Conservation (phyloP, 1,139 yeast genomes). For the Yamadazyma oceani region DNA sequence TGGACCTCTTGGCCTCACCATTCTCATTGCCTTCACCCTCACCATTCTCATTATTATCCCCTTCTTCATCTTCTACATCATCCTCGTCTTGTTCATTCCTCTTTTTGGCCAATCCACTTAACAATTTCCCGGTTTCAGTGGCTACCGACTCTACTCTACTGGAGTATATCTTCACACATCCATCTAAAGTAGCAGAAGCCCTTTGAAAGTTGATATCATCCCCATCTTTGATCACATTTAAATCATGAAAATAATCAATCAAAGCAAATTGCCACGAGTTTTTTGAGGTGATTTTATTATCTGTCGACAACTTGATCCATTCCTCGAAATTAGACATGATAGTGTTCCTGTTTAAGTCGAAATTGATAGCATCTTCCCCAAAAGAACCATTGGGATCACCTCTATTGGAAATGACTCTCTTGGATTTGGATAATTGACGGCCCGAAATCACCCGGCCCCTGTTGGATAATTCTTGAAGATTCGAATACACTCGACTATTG, state of each 20-base stretch:
- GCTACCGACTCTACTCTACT: slow-evolving; percentile 87
- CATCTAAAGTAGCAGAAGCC: slow-evolving; percentile 40
- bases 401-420: slow-evolving; percentile 21
- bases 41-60: slow-evolving; percentile 17
- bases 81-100: slow-evolving; percentile 19
- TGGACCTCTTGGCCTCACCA: slow-evolving; percentile 20
- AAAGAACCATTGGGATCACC: slow-evolving; percentile 26
- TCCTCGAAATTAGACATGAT: slow-evolving; percentile 73
- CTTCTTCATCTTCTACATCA: slow-evolving; percentile 18
- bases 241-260: slow-evolving; percentile 74
- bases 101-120: slow-evolving; percentile 64
- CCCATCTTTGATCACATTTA: slow-evolving; percentile 45
- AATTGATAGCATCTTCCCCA: slow-evolving; percentile 44
- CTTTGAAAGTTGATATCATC: slow-evolving; percentile 44
- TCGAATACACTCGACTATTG: slow-evolving; percentile 15
- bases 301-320: slow-evolving; percentile 89
- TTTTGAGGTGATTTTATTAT: slow-evolving; percentile 69
- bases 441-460: slow-evolving; percentile 30
- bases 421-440: slow-evolving; percentile 18
- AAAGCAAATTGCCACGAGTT: slow-evolving; percentile 76
- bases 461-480: slow-evolving; percentile 21
- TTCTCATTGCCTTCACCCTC: slow-evolving; percentile 16
- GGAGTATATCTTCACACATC: slow-evolving; percentile 43
- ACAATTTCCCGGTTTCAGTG: slow-evolving; percentile 80
- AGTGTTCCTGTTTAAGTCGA: slow-evolving; percentile 46